Conservation (phyloP, 2,329 filamentous ascomycete species). For the Aureobasidium lini region DNA sequence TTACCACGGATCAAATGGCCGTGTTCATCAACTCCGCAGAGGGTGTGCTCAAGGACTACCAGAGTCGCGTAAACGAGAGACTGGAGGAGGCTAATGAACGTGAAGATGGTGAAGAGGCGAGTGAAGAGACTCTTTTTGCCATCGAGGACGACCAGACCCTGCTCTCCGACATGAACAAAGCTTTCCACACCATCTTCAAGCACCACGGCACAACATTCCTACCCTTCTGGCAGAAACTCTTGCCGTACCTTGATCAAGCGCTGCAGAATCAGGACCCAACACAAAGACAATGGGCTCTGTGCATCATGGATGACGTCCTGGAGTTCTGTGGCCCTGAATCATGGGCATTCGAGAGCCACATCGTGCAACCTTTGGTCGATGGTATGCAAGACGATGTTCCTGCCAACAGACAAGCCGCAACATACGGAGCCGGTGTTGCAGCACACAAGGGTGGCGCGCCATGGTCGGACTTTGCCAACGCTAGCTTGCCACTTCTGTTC, state of each 20-base stretch:
- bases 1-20: constrained; percentile 71
- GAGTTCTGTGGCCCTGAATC: constrained; percentile 92
- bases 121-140: constrained; percentile 78
- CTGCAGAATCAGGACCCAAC: constrained; percentile 75
- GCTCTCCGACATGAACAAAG: constrained; percentile 99
- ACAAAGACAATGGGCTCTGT: constrained; percentile 96
- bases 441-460: constrained; percentile 82
- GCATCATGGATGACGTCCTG: constrained; percentile 95
- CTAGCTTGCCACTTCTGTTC: constrained; percentile 74
- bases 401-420: constrained; percentile 89
- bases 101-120: constrained; percentile 67
- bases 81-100: constrained; percentile 76
- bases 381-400: constrained; percentile 81
- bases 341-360: constrained; percentile 77
- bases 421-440: constrained; percentile 91
- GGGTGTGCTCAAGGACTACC: constrained; percentile 86
- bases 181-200: constrained; percentile 98
- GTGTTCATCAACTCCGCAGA: constrained; percentile 81
- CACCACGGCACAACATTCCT: constrained; percentile 83
- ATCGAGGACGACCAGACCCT: constrained; percentile 97
- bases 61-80: constrained; percentile 73
- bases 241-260: constrained; percentile 79
- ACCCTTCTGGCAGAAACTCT: constrained; percentile 76
- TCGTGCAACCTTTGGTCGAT: constrained; percentile 76
- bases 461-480: constrained; percentile 82